Evolutionary conservation across 495 filamentous ascomycete genomes (phyloP), one percentile per base, ranked within the genome.

Genomic region (Penicillium malachiteum): DNA sequence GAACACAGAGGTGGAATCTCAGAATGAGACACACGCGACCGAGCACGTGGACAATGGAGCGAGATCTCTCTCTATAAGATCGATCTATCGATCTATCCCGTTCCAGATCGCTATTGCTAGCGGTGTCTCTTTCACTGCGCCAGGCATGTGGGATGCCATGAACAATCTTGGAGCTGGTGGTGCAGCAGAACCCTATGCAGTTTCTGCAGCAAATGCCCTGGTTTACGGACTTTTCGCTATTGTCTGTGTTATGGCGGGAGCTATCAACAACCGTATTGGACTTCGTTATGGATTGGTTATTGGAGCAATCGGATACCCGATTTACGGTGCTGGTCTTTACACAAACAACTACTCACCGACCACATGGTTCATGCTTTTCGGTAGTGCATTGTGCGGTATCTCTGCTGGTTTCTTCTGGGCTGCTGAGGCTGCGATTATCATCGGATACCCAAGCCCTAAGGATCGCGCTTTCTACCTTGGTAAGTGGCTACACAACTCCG

Each of bases 331-430:
- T 11, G 83, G 82, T 14, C 67, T 88, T 2, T 87, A 88, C 63
- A 80, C 78, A 49, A 88, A 88, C 58, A 87, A 84, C 65, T 76
- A 83, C 32, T 83, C 74, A 56, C 78, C 82, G 10, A 85, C 72
- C 31, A 77, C 82, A 47, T 87, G 85, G 85, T 74, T 86, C 17
- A 74, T 84, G 21, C 73, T 86, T 31, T 71, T 87, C 49, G 84
- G 85, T n/a, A 81, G 82, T 17, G 83, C 81, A 5, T 64, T 84
- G 35, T 87, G 84, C 59, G 85, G 85, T 48, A 75, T 87, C 46
- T 82, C 80, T 0, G 84, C 84, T 0, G 83, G 84, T 11, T 76
- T 86, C n/a, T 87, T 87, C 67, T 87, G 85, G 85, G 78, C 77
- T 47, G 78, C 82, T 3, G 84, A 87, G 63, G 82, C 80, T 11